Conservation (phyloP, 371 early-diverging fungal species). For the Apophysomyces elegans region DNA sequence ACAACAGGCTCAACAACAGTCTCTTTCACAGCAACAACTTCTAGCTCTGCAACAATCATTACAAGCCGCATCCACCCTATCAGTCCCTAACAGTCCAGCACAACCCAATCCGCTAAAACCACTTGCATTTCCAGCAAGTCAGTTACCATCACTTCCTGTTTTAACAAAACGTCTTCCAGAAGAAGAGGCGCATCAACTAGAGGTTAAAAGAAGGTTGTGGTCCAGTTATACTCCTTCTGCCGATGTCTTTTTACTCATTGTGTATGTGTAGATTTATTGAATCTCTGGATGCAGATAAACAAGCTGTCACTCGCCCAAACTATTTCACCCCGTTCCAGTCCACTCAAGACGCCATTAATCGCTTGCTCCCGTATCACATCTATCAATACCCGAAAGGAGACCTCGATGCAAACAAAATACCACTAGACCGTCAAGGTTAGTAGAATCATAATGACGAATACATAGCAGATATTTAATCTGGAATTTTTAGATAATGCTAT, state of each 20-base stretch:
- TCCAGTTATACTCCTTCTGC: not conserved
- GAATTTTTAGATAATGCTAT: constrained; percentile 35
- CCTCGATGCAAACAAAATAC: constrained; percentile 61
- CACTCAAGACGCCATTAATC: constrained; percentile 62
- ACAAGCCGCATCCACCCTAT: constrained; percentile 21
- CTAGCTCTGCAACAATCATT: constrained; percentile 36
- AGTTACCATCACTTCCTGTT: constrained; percentile 32
- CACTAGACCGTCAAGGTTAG: constrained; percentile 44
- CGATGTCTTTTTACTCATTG: not conserved
- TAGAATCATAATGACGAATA: not conserved
- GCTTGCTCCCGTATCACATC: constrained; percentile 75
- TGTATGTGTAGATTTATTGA: constrained; percentile 29
- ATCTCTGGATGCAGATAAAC: constrained; percentile 55
- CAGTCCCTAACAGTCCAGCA: constrained; percentile 11
- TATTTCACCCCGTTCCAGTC: constrained; percentile 65
- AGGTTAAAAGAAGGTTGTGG: constrained; percentile 45
- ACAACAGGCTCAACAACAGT: constrained; percentile 28
- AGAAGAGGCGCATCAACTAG: constrained; percentile 50
- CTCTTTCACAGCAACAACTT: constrained; percentile 36
- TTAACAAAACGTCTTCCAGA: constrained; percentile 51
- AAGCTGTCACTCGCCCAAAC: constrained; percentile 52
- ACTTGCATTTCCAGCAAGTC: constrained; percentile 15
- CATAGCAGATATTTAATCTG: not conserved
- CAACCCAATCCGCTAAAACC: constrained; percentile 13
- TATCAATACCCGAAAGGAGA: constrained; percentile 70